Evolutionary conservation across 495 filamentous ascomycete species (phyloP).

Genomic region (Penicillium flavigenum): DNA sequence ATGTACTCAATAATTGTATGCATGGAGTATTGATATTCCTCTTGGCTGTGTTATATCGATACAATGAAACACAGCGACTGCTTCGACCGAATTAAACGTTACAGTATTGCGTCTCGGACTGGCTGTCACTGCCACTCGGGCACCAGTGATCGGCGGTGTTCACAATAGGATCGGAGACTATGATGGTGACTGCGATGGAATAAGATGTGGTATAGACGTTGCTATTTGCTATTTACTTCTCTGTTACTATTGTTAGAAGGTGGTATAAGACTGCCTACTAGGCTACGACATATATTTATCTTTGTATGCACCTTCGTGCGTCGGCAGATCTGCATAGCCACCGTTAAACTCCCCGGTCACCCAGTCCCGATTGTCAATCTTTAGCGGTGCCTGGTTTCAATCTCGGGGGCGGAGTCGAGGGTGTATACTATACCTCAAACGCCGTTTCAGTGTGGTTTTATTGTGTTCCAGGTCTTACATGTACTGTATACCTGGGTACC

Average conservation of each 20-base stretch:
- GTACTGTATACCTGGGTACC: background rate
- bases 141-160: constrained; percentile 8
- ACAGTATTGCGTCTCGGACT: constrained; percentile 7
- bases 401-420: background rate
- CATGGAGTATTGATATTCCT: background rate
- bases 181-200: constrained; percentile 5
- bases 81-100: background rate
- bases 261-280: constrained; percentile 10
- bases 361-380: background rate
- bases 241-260: constrained; percentile 8
- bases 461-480: constrained; percentile 1
- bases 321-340: constrained; percentile 14
- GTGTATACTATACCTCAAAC: background rate
- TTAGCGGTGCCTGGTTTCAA: background rate
- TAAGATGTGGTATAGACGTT: background rate
- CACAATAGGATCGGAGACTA: constrained; percentile 1
- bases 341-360: background rate
- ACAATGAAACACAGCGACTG: constrained; percentile 1
- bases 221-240: background rate
- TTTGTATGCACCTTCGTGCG: background rate
- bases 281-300: constrained; percentile 8
- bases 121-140: constrained; percentile 8
- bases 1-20: background rate
- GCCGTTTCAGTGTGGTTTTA: background rate
- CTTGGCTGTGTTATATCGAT: constrained; percentile 3